Evolutionary conservation across 2,329 filamentous ascomycete genomes (phyloP), one percentile per base, ranked within the genome.

Genomic region (Botrytis aclada): DNA sequence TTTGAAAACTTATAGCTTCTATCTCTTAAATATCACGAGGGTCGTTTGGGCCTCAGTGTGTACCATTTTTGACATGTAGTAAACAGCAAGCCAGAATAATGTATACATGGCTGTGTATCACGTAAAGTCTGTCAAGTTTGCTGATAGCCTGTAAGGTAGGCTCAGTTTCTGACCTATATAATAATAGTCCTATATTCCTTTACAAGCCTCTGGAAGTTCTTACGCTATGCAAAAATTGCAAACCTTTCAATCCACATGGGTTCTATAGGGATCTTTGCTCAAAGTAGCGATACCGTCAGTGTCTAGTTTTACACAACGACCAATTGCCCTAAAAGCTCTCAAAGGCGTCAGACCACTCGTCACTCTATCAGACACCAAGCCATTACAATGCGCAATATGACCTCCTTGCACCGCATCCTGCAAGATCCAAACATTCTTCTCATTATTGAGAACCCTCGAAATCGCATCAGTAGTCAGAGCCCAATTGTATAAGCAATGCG

Each of bases 121-220:
- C 20, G 34, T 37, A 37, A 12, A 61, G 10, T 16, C 4, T 34
- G 22, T 25, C 25, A 25, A n/a, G 7, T 39, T 8, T n/a, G 12
- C 58, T 61, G 16, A 18, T 25, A 61, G 58, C 12, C 22, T n/a
- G 39, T 1, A 25, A 39, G 5, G 58, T 61, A n/a, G 34, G 12
- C 12, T 61, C 8, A 22, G 12, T 4, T 39, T 61, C 22, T n/a
- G 22, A 9, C 22, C 2, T 39, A 9, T 39, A 61, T 39, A 61
- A 20, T 25, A 8, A n/a, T 61, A n/a, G 25, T 37, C 10, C 10
- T 25, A n/a, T n/a, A n/a, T 1, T 3, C 5, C 34, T 39, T 61
- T 1, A 4, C 22, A 16, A 25, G 12, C 1, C 25, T 2, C 34
- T 16, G 2, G 34, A 1, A n/a, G 12, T n/a, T n/a, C 2, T n/a